Conservation (phyloP, 2,329 filamentous ascomycete species). For the Colletotrichum sp. region DNA sequence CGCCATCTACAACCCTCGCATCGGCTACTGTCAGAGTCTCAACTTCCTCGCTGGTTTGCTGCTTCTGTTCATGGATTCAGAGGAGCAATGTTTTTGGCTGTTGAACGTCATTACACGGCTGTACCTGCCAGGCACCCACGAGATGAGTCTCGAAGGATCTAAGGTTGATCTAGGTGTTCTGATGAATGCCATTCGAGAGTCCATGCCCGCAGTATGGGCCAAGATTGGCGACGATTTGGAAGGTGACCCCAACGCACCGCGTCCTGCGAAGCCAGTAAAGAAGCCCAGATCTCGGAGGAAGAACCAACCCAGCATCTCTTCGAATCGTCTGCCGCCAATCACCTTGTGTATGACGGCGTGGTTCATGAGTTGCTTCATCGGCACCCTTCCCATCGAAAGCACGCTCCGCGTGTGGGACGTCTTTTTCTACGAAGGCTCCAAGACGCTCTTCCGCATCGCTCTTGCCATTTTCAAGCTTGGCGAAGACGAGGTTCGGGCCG, state of each 20-base stretch:
- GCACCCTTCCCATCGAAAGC: constrained; percentile 88
- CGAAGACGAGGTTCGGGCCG: constrained; percentile 78
- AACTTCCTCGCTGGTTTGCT: constrained; percentile 94
- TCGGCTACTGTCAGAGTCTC: constrained; percentile 94
- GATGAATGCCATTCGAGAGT: constrained; percentile 85
- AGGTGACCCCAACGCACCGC: constrained; percentile 42
- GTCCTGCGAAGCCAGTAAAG: constrained; percentile 27
- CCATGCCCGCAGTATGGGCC: constrained; percentile 82
- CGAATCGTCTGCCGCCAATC: constrained; percentile 78
- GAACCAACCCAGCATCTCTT: constrained; percentile 43
- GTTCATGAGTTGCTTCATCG: constrained; percentile 98
- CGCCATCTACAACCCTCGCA: constrained; percentile 86
- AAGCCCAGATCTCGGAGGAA: constrained; percentile 43
- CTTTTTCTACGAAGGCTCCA: constrained; percentile 94
- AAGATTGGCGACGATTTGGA: constrained; percentile 86
- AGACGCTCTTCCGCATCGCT: constrained; percentile 91
- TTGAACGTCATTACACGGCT: constrained; percentile 89
- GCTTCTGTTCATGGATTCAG: constrained; percentile 84
- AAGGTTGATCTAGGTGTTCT: constrained; percentile 94
- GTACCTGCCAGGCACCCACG: constrained; percentile 90
- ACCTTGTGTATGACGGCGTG: constrained; percentile 92
- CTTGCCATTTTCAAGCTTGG: constrained; percentile 90
- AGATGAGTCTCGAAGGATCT: constrained; percentile 86
- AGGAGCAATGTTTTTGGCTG: constrained; percentile 92
- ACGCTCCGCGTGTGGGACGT: constrained; percentile 94